phyloP scores from a whole-genome alignment of 805 yeast species.

The Yarrowia phangngaensis region DNA sequence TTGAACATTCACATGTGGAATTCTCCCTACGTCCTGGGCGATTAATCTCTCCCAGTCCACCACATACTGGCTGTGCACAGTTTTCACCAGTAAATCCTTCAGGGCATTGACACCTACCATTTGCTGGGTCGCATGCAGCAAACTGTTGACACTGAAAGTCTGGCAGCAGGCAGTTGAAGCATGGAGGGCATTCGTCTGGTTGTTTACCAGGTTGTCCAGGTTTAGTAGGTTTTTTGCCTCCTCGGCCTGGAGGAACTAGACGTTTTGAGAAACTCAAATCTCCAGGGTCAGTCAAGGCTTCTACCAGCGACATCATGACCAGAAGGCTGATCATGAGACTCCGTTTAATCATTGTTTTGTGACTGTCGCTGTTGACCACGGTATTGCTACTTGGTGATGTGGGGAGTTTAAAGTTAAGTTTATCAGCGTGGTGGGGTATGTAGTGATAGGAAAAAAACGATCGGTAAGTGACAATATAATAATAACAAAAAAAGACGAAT shows the following conservation, averaged over 20 bases:
- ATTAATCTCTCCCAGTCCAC: constrained; percentile 63
- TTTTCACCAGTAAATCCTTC: constrained; percentile 93
- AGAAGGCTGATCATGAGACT: background rate
- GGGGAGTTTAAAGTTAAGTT: constrained; percentile 1
- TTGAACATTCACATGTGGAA: constrained; percentile 63
- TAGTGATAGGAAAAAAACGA: no score
- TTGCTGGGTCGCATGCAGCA: constrained; percentile 78
- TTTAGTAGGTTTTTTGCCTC: constrained; percentile 24
- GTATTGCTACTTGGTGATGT: no score
- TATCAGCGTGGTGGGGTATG: constrained; percentile 5
- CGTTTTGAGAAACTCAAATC: background rate
- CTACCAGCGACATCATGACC: constrained; percentile 1
- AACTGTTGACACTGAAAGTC: constrained; percentile 87
- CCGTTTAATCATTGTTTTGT: constrained; percentile 1
- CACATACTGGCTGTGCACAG: constrained; percentile 85
- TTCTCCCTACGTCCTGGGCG: constrained; percentile 56
- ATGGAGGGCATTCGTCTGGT: constrained; percentile 68
- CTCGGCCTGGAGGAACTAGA: constrained; percentile 17
- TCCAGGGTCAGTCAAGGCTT: constrained; percentile 2
- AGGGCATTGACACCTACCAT: constrained; percentile 89
- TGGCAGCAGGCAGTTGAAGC: constrained; percentile 93
- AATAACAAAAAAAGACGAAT: no score
- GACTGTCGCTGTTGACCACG: background rate
- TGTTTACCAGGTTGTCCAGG: constrained; percentile 16
- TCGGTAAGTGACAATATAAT: no score